These are phyloP conservation scores for Stagonosporopsis chrysanthemi DNA, from an alignment of 2,329 filamentous ascomycete species.

Conservation along the genomic window DNA sequence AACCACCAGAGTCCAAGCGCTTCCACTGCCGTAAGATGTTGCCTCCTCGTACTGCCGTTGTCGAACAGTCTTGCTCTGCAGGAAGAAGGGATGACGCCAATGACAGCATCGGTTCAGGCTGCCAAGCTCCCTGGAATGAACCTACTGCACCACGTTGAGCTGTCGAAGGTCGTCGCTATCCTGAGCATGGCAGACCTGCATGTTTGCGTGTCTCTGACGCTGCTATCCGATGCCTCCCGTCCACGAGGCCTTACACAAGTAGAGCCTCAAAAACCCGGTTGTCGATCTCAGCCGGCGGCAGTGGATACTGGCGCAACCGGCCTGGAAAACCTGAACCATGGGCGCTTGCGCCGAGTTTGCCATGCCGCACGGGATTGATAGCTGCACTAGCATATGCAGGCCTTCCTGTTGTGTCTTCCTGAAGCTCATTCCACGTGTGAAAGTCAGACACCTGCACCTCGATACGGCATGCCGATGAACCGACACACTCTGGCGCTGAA, in stretches of 20 bases:
- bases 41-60: constrained; percentile 7
- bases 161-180: constrained; percentile 9
- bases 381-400: constrained; percentile 26
- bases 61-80: constrained; percentile 24
- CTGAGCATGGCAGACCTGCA: constrained; percentile 11
- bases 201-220: constrained; percentile 10
- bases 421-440: constrained; percentile 42
- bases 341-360: not conserved
- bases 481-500: constrained; percentile 23
- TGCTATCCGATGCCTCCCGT: constrained; percentile 18
- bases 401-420: constrained; percentile 34
- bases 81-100: constrained; percentile 22
- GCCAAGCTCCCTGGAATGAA: constrained; percentile 37
- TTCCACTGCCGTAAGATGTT: constrained; percentile 14
- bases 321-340: not conserved
- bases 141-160: constrained; percentile 19
- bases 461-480: constrained; percentile 28
- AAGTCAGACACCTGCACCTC: constrained; percentile 21
- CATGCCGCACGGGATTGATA: constrained; percentile 17
- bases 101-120: constrained; percentile 17
- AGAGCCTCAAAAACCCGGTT: constrained; percentile 15
- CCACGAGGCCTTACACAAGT: constrained; percentile 15
- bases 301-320: not conserved
- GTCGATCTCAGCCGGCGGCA: constrained; percentile 1
- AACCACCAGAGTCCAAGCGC: constrained; percentile 8